Conservation (phyloP, 441 rosid species). For the Syzygium malaccense region DNA sequence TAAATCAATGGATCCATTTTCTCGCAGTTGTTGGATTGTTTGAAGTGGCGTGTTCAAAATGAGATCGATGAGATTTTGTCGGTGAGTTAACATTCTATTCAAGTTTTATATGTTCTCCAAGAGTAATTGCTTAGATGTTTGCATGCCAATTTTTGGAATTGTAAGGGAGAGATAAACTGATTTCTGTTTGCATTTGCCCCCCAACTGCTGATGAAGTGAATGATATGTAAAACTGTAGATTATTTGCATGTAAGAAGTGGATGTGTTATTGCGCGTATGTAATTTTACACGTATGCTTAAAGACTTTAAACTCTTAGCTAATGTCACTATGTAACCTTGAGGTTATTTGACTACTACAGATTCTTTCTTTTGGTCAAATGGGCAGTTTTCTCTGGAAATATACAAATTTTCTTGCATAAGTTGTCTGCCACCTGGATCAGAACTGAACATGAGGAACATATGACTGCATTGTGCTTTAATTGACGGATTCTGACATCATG, state of each 20-base stretch:
- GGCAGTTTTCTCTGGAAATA: background rate
- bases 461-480: background rate
- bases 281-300: background rate
- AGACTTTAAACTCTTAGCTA: background rate
- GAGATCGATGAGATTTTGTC: constrained; percentile 69
- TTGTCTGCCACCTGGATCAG: background rate
- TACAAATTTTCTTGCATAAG: background rate
- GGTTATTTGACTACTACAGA: background rate
- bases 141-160: background rate
- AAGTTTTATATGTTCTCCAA: background rate
- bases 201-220: background rate
- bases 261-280: too few relatives aligned
- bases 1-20: background rate
- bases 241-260: background rate
- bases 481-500: background rate
- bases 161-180: background rate
- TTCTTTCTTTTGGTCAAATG: background rate
- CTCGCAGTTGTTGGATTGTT: constrained; percentile 73
- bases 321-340: background rate
- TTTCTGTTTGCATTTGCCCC: background rate
- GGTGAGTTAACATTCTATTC: constrained; percentile 33
- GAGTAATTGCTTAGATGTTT: background rate
- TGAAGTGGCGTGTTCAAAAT: constrained; percentile 83
- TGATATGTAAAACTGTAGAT: background rate
- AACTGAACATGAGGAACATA: background rate